phyloP scores from a whole-genome alignment of 768 basidiomycete genomes.

The Lepiota brunneoincarnata region DNA sequence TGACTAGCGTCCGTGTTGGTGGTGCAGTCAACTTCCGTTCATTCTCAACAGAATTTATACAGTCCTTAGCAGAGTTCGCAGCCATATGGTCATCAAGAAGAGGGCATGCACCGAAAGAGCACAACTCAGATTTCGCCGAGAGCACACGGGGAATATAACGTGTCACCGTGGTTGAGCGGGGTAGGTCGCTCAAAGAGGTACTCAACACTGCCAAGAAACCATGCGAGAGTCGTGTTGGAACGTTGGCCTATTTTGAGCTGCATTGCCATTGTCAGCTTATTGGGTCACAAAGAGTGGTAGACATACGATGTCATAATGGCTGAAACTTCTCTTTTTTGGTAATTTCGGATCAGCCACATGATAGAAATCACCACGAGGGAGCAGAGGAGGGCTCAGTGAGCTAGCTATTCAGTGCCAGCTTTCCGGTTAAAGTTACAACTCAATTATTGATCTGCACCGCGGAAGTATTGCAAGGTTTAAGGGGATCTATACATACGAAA shows the following conservation, averaged over 20 bases:
- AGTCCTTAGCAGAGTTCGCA: background rate
- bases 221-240: slow-evolving; percentile 1
- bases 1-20: background rate
- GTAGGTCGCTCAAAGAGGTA: slow-evolving; percentile 5
- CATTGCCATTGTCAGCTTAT: background rate
- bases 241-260: slow-evolving; percentile 3
- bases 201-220: background rate
- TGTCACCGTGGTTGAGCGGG: slow-evolving; percentile 5
- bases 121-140: background rate
- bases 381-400: background rate
- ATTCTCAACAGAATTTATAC: background rate
- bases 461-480: slow-evolving; percentile 17
- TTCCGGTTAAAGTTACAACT: background rate
- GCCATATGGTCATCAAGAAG: background rate
- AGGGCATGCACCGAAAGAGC: slow-evolving; percentile 5
- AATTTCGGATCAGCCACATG: background rate
- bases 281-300: background rate
- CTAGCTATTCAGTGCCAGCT: background rate
- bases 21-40: background rate
- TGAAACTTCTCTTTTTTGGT: background rate
- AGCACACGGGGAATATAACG: background rate
- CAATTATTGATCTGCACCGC: background rate
- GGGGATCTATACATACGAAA: slow-evolving; percentile 34
- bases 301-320: background rate
- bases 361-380: background rate